Evolutionary conservation across 139 green algal genomes (phyloP), one percentile per base, ranked within the genome.

Genomic region (Penium margaritaceum): DNA sequence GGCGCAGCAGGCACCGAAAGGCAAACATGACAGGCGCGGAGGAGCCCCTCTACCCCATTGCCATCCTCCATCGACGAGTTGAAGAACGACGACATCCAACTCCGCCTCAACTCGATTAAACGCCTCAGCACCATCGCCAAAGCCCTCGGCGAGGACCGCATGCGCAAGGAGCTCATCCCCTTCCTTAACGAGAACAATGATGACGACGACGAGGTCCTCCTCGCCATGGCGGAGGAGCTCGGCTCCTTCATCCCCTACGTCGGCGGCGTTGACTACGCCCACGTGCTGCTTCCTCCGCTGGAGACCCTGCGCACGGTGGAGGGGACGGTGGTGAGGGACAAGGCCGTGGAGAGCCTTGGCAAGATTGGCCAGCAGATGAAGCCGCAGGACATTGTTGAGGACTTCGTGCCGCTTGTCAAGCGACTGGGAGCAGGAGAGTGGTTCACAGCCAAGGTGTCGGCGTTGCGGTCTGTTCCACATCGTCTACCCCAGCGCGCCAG

Each of bases 261-360:
- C 0, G 95, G 95, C 2, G 95, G 95, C 0, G 74, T 89, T 0
- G 58, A 83, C 5, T 82, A 94, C 67, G 95, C 83, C 0, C 82
- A 92, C 55, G 55, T 83, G 19, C 79, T 99, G 62, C 84, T 99
- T 63, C 83, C 80, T 12, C 89, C 94, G 17, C 86, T 99, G n/a
- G 95, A 98, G 84, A 86, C 83, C 15, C 86, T 99, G 34, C 86
- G 87, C 6, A 90, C 86, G 24, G 92, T 97, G 9, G 95, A 98
- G 75, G 95, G 98, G 80, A 98, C 95, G 14, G 95, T 99, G 34
- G 95, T 99, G 35, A 79, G 95, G 17, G 92, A 98, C 38, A 92
- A 90, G 44, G 95, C 95, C 21, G 91, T 95, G 15, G 88, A 94
- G 66, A 92, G 88, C 2, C 76, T 98, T 14, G 76, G 69, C 67